Evolutionary conservation across 176 grass and related monocot genomes (phyloP).

Genomic region (Oryza punctata): DNA sequence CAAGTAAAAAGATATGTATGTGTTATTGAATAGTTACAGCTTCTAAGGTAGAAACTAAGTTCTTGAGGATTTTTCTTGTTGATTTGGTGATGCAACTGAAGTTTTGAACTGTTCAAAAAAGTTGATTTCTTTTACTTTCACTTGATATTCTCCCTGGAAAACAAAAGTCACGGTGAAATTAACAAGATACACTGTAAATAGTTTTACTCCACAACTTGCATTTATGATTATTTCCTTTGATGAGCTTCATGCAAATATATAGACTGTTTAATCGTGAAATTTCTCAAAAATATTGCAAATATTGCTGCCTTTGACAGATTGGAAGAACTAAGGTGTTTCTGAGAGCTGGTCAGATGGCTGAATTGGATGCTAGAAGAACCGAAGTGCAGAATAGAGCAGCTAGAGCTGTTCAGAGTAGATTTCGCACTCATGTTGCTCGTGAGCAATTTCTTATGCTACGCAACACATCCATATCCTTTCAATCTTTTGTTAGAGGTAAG

Average conservation of each 20-base stretch:
- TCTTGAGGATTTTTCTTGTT: background rate
- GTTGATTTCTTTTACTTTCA: background rate
- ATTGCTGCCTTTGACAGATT: constrained; percentile 58
- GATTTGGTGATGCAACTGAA: background rate
- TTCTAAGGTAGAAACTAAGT: constrained; percentile 16
- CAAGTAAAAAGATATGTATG: constrained; percentile 2
- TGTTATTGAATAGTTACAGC: constrained; percentile 9
- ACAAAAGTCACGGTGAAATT: constrained; percentile 2
- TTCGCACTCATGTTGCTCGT: constrained; percentile 63
- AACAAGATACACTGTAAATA: background rate
- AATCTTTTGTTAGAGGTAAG: constrained; percentile 83
- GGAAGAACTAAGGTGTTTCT: constrained; percentile 94
- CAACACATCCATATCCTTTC: constrained; percentile 54
- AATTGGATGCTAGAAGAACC: constrained; percentile 92
- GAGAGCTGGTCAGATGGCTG: constrained; percentile 97
- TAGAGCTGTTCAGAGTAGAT: constrained; percentile 66
- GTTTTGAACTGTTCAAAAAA: background rate
- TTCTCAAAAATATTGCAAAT: constrained; percentile 21
- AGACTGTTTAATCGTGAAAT: background rate
- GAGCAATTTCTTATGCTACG: constrained; percentile 55
- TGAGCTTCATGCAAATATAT: constrained; percentile 13
- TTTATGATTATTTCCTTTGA: constrained; percentile 26
- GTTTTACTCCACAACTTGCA: background rate
- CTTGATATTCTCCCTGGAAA: constrained; percentile 9
- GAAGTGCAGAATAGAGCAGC: constrained; percentile 78